phyloP scores from a whole-genome alignment of 1,284 basidiomycete genomes.

The Stereum hirsutum region DNA sequence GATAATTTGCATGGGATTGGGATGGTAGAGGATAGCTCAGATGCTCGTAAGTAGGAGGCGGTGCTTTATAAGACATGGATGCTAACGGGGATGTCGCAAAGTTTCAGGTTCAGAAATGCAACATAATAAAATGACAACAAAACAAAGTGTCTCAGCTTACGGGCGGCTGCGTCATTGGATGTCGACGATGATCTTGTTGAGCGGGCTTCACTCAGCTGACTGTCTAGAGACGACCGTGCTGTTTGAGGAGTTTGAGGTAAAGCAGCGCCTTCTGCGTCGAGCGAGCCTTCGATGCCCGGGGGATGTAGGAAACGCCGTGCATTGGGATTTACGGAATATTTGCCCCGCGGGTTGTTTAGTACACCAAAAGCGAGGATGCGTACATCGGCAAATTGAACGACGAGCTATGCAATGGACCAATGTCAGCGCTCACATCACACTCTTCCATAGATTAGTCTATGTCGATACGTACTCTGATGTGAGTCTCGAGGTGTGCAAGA shows the following conservation, averaged over 20 bases:
- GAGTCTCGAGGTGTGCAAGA: constrained; percentile 51
- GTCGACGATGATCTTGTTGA: too few relatives aligned
- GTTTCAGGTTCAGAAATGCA: constrained; percentile 1
- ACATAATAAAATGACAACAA: background rate
- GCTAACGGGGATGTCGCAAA: background rate
- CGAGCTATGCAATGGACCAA: constrained; percentile 42
- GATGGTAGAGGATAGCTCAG: constrained; percentile 50
- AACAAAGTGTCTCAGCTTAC: too few relatives aligned
- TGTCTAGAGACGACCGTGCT: too few relatives aligned
- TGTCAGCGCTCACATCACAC: too few relatives aligned
- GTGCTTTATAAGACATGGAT: background rate
- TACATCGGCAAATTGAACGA: constrained; percentile 62
- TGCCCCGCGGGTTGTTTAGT: constrained; percentile 44
- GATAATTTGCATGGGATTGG: constrained; percentile 48
- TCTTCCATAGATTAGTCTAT: too few relatives aligned
- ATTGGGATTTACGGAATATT: constrained; percentile 51
- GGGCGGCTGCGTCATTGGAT: too few relatives aligned
- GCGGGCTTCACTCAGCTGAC: too few relatives aligned
- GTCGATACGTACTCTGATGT: constrained; percentile 48
- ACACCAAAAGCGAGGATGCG: constrained; percentile 67
- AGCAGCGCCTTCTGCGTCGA: constrained; percentile 7
- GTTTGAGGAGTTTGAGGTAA: too few relatives aligned
- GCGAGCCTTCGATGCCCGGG: constrained; percentile 40
- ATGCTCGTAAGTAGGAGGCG: constrained; percentile 15
- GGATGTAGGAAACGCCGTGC: constrained; percentile 60